Evolutionary conservation across 441 rosid genomes (phyloP).

Genomic region (Francoa sonchifolia): DNA sequence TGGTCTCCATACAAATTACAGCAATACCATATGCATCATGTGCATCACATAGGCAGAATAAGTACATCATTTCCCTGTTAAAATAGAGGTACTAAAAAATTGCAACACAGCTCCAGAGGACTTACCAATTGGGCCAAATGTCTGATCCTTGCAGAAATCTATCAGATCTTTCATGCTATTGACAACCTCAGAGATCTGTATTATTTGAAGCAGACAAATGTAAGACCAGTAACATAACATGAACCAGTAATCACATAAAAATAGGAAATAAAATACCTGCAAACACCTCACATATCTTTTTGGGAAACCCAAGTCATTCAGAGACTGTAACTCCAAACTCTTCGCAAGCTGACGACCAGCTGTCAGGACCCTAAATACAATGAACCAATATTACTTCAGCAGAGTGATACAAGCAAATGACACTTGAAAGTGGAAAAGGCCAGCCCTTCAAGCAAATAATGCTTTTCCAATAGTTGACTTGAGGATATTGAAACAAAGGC

Average conservation of each 20-base stretch:
- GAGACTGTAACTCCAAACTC: conserved; percentile 77
- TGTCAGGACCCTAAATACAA: conserved; percentile 57
- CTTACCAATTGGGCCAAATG: conserved; percentile 86
- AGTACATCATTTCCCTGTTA: too few species aligned
- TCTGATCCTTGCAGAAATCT: conserved; percentile 66
- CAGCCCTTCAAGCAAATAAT: too few species aligned
- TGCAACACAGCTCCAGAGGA: not conserved
- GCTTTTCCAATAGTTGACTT: too few species aligned
- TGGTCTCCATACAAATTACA: too few species aligned
- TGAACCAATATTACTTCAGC: conserved; percentile 7
- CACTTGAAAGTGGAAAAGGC: too few species aligned
- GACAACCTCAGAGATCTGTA: conserved; percentile 95
- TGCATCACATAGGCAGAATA: too few species aligned
- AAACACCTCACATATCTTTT: conserved; percentile 92
- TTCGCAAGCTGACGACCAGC: conserved; percentile 91
- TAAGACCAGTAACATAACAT: too few species aligned
- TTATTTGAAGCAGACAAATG: too few species aligned
- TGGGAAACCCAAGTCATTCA: conserved; percentile 90
- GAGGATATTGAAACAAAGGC: too few species aligned
- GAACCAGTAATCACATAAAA: conserved; percentile 5
- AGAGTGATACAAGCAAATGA: too few species aligned
- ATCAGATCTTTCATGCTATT: conserved; percentile 97
- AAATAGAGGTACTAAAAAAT: not conserved
- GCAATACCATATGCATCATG: too few species aligned
- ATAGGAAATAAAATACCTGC: conserved; percentile 42